Evolutionary conservation across 2,329 filamentous ascomycete species (phyloP), one percentile per base, ranked within the genome.

Genomic region (Pseudopyricularia javanii): DNA sequence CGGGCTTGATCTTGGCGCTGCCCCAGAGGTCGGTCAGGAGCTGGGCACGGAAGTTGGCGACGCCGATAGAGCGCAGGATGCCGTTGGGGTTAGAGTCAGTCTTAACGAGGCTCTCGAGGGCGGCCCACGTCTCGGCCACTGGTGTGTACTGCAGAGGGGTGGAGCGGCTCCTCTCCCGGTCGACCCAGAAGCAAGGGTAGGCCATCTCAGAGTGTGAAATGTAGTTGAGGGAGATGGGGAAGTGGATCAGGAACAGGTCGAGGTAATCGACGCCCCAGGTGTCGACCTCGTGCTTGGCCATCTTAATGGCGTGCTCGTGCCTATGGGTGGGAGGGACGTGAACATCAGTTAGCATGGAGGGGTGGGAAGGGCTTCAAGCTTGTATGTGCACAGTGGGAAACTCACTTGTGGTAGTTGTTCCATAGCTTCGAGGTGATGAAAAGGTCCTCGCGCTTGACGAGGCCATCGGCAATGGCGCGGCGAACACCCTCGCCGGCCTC

Each of bases 401-500:
- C 40, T 45, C 12, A 45, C 40, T 45, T 45, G 61, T 83, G 79
- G 60, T 80, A 80, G 58, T 80, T 80, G 59, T 81, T 81, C 55
- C 71, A 78, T 4, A 80, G 63, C 61, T 80, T 81, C 0, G 76
- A 74, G 1, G 75, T 72, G 8, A 81, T 72, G 66, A 85, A 86
- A 56, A 86, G 68, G 53, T 86, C 73, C 45, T 79, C 70, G 48
- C 83, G 74, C 54, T 83, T 81, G 11, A 87, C 74, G 48, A 83
- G 75, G 32, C 78, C 78, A 56, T 82, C 73, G 7, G 63, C 62
- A 59, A 78, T 76, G 48, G 74, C 75, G 43, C 67, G 75, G 58
- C 73, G 77, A 61, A 87, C 79, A 20, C 79, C 85, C 57, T 74
- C 68, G 12, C 82, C 85, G 0, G 85, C 82, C 52, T 83, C 80